Percentiles rank a stretch among this genome's conserved stretches.
phyloP scores from a whole-genome alignment of 2,329 filamentous ascomycete species.

The Scedosporium minutisporum region DNA sequence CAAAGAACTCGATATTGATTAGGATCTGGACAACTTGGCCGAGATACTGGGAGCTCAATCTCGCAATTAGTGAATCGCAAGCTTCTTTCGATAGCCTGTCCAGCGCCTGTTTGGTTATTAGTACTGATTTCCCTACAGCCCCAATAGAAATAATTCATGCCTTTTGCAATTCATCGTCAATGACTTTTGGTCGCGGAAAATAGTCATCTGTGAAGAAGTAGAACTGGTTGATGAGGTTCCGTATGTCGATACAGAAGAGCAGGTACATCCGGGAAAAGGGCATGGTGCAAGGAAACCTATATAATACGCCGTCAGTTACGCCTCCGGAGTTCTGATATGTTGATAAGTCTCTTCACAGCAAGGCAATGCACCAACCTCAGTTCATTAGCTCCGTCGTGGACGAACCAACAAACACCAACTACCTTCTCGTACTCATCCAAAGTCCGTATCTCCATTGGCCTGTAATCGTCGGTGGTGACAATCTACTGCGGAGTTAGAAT shows the following conservation, averaged over 20 bases:
- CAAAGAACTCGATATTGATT: slow-evolving; percentile 97
- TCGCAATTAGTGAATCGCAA: slow-evolving; percentile 79
- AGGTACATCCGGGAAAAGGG: slow-evolving; percentile 99
- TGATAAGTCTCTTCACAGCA: slow-evolving; percentile 10
- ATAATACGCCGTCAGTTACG: not conserved
- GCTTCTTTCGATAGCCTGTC: slow-evolving; percentile 90
- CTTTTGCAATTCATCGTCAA: slow-evolving; percentile 81
- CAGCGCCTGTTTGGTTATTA: slow-evolving; percentile 49
- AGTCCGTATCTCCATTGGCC: slow-evolving; percentile 96
- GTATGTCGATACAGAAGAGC: slow-evolving; percentile 93
- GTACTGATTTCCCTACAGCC: not conserved
- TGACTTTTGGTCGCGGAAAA: slow-evolving; percentile 79
- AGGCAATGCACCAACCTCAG: slow-evolving; percentile 51
- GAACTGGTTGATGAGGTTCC: slow-evolving; percentile 95
- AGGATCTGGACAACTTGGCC: slow-evolving; percentile 98
- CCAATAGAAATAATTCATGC: slow-evolving; percentile 27
- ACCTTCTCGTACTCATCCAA: slow-evolving; percentile 91
- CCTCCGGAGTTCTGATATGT: not conserved
- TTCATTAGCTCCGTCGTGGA: slow-evolving; percentile 70
- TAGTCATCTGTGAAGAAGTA: slow-evolving; percentile 97
- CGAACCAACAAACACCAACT: slow-evolving; percentile 92
- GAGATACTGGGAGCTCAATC: slow-evolving; percentile 83
- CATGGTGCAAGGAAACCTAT: slow-evolving; percentile 86
- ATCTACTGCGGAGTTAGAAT: slow-evolving; percentile 30
- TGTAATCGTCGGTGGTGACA: slow-evolving; percentile 92